Base-by-base conservation (phyloP, 106 monocot species). In the Agapanthus africanus region DNA sequence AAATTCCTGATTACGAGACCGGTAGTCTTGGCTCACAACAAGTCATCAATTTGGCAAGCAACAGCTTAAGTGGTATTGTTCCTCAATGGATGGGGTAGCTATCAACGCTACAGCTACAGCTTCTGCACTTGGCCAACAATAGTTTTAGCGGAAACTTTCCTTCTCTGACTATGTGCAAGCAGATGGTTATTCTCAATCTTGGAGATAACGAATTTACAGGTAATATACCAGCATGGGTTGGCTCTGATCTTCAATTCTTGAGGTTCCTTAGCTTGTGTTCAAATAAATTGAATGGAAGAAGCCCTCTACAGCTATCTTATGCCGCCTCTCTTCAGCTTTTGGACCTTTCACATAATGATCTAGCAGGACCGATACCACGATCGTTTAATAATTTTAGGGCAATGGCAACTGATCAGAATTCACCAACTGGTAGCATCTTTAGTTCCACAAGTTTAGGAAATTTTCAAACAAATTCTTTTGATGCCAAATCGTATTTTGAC, bases 171-270 rank as follows among this genome's bases (percentile, higher is more conserved):
- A 42, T 60, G 34, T 67, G 66, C 51, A 23, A 26, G 5, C 0
- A 18, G 1, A 10, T 82, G 19, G 11, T 23, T 6, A 9, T 42
- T 36, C 64, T 86, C 41, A 79, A 86, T 36, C 66, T 86, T 22
- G 72, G 79, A 0, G 28, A 76, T n/a, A 82, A 86, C 60, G 76
- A 51, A n/a, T 67, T 82, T 28, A 22, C 64, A 5, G 82, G 86
- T 23, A 59, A 39, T 13, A 66, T 86, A 39, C 86, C 86, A 41
- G 6, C 39, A 13, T 84, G 79, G 79, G 44, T 79, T 40, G 69
- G 47, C 64, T 40, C 68, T 0, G 59, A 64, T 30, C 37, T 79
- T 54, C 30, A 59, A 7, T 19, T 11, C 10, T 32, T 84, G 36
- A 44, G 18, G 37, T 44, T 77, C 8, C 59, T 80, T 0, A 18